Evolutionary conservation across 2,329 filamentous ascomycete species (phyloP).

Genomic region (Blastomyces emzantsi): DNA sequence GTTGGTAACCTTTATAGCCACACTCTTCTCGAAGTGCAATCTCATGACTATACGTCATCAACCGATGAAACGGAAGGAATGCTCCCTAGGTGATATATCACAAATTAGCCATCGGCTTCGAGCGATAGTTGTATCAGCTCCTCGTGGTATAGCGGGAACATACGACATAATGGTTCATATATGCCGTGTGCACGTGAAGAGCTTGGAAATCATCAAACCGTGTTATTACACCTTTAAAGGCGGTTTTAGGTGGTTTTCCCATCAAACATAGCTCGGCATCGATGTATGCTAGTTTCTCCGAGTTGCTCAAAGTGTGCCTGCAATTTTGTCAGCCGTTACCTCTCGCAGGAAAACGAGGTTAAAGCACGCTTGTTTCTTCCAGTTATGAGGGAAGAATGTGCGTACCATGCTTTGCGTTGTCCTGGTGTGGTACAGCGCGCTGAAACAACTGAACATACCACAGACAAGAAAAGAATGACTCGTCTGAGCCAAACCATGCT

Average conservation of each 20-base stretch:
- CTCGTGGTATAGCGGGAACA: not conserved
- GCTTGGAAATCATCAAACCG: slow-evolving; percentile 11
- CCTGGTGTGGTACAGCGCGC: not conserved
- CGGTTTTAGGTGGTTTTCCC: not conserved
- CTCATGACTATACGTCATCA: slow-evolving; percentile 8
- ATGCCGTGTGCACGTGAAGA: slow-evolving; percentile 1
- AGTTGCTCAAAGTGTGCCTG: slow-evolving; percentile 10
- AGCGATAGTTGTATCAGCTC: not conserved
- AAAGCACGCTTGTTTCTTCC: not conserved
- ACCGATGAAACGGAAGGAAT: slow-evolving; percentile 11
- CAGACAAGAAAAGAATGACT: not conserved
- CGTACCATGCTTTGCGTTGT: slow-evolving; percentile 12
- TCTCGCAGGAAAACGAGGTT: not conserved
- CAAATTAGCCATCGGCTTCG: not conserved
- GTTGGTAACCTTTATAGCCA: slow-evolving; percentile 9
- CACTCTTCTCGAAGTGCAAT: slow-evolving; percentile 9
- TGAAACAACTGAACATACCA: not conserved
- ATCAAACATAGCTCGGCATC: slow-evolving; percentile 11
- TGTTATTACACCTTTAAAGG: not conserved
- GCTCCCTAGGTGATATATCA: slow-evolving; percentile 3
- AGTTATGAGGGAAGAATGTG: slow-evolving; percentile 8
- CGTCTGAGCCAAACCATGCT: not conserved
- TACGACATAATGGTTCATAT: slow-evolving; percentile 9
- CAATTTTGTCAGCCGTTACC: not conserved
- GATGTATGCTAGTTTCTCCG: slow-evolving; percentile 10